Conservation (phyloP, 768 basidiomycete species). For the Lepiota subincarnata region DNA sequence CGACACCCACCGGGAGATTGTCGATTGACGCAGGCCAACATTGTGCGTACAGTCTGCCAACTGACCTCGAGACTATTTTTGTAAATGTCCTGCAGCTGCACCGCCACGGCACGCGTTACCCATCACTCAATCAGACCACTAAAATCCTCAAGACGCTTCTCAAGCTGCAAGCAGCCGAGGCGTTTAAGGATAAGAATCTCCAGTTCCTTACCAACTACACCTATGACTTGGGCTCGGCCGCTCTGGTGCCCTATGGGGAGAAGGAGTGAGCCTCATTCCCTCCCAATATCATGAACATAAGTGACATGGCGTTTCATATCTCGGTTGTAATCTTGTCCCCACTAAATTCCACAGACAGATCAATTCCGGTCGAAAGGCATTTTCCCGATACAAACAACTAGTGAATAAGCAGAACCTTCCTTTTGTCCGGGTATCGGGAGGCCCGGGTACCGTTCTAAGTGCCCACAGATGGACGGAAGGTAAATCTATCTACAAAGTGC, state of each 20-base stretch:
- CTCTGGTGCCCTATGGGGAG: conserved; percentile 64
- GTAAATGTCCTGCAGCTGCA: conserved; percentile 50
- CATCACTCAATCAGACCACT: conserved; percentile 46
- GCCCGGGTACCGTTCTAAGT: conserved; percentile 59
- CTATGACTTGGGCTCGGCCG: conserved; percentile 53
- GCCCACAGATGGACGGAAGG: conserved; percentile 72
- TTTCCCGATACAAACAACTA: conserved; percentile 49
- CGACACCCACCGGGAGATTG: conserved; percentile 43
- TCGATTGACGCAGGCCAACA: conserved; percentile 48
- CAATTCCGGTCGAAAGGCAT: conserved; percentile 49
- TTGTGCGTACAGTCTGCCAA: neutral
- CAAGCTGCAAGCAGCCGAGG: conserved; percentile 47
- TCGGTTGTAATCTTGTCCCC: no score
- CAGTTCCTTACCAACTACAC: conserved; percentile 56
- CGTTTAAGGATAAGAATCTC: conserved; percentile 42
- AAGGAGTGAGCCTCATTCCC: conserved; percentile 55
- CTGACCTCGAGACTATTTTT: neutral
- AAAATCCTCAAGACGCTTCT: conserved; percentile 43
- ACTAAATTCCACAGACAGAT: conserved; percentile 23
- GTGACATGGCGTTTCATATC: neutral
- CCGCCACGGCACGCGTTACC: conserved; percentile 77
- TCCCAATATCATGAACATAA: no score
- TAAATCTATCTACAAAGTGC: conserved; percentile 24
- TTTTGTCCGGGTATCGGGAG: conserved; percentile 43
- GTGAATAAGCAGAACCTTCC: conserved; percentile 42